Conservation (phyloP, 73 alveolate species). For the Urostyla sp. region DNA sequence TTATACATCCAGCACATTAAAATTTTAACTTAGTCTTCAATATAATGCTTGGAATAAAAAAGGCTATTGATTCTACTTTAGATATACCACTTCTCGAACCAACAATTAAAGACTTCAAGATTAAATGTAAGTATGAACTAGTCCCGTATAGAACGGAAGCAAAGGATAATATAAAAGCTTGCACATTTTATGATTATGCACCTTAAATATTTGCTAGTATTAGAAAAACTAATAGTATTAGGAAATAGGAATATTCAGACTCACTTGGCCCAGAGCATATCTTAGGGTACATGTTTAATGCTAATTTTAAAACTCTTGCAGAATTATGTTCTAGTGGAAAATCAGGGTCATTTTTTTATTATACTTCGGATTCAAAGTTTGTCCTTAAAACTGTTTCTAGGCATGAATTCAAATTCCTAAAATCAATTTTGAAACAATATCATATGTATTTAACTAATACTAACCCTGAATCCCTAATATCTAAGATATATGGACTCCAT, state of each 20-base stretch:
- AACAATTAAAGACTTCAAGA: constrained; percentile 74
- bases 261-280: constrained; percentile 86
- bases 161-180: constrained; percentile 72
- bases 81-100: constrained; percentile 72
- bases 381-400: constrained; percentile 92
- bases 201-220: constrained; percentile 88
- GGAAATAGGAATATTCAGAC: constrained; percentile 74
- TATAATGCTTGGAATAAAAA: constrained; percentile 93
- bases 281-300: constrained; percentile 60
- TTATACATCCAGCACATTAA: constrained; percentile 86
- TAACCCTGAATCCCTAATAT: constrained; percentile 71
- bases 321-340: constrained; percentile 94
- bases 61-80: constrained; percentile 81
- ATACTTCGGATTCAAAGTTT: constrained; percentile 97
- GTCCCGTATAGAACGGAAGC: constrained; percentile 77
- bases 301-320: constrained; percentile 66
- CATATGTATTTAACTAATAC: constrained; percentile 79
- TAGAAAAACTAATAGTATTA: constrained; percentile 75
- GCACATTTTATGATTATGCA: constrained; percentile 88
- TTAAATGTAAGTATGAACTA: constrained; percentile 75
- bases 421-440: constrained; percentile 87
- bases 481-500: constrained; percentile 82
- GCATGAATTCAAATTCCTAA: constrained; percentile 89
- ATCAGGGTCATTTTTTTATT: constrained; percentile 97
- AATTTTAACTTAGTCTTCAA: constrained; percentile 88